phyloP scores from a whole-genome alignment of 2,329 filamentous ascomycete genomes.

The Arthroderma sp. region DNA sequence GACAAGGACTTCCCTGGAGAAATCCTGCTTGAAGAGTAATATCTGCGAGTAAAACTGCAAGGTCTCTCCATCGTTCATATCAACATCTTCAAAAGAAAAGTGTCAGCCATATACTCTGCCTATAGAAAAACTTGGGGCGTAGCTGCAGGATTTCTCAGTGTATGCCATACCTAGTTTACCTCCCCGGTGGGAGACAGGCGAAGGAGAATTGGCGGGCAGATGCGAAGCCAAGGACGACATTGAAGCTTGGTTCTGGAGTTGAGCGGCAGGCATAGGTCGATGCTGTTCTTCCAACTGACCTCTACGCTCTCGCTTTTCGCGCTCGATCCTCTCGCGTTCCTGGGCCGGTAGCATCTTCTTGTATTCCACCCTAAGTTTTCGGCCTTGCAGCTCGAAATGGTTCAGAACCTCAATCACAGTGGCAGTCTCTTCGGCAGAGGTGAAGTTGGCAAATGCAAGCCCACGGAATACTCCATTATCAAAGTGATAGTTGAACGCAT shows the following conservation, averaged over 20 bases:
- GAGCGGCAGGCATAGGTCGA: slow-evolving; percentile 50
- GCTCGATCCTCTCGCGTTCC: slow-evolving; percentile 87
- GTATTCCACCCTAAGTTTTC: slow-evolving; percentile 92
- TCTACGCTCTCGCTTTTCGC: slow-evolving; percentile 89
- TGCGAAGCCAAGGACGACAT: slow-evolving; percentile 63
- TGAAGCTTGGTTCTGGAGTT: slow-evolving; percentile 73
- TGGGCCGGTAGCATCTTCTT: slow-evolving; percentile 98
- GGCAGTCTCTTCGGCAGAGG: slow-evolving; percentile 83
- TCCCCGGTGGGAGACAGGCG: slow-evolving; percentile 48
- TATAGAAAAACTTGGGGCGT: slow-evolving; percentile 7
- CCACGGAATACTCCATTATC: slow-evolving; percentile 95
- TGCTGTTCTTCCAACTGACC: slow-evolving; percentile 97
- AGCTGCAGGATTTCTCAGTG: not conserved
- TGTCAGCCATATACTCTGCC: slow-evolving; percentile 6
- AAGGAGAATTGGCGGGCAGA: slow-evolving; percentile 51
- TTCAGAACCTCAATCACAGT: slow-evolving; percentile 90
- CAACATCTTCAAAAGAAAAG: slow-evolving; percentile 48
- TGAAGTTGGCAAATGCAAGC: slow-evolving; percentile 95
- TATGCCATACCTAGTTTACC: slow-evolving; percentile 24
- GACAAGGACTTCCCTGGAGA: slow-evolving; percentile 62
- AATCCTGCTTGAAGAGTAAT: slow-evolving; percentile 73
- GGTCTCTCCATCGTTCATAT: slow-evolving; percentile 81
- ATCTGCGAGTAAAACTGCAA: slow-evolving; percentile 84
- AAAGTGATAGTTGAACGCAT: slow-evolving; percentile 99
- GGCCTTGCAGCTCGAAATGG: slow-evolving; percentile 84